Percentiles rank a stretch among this genome's conserved stretches.
Conservation (phyloP, 2,329 filamentous ascomycete species). For the Talaromyces piceae region DNA sequence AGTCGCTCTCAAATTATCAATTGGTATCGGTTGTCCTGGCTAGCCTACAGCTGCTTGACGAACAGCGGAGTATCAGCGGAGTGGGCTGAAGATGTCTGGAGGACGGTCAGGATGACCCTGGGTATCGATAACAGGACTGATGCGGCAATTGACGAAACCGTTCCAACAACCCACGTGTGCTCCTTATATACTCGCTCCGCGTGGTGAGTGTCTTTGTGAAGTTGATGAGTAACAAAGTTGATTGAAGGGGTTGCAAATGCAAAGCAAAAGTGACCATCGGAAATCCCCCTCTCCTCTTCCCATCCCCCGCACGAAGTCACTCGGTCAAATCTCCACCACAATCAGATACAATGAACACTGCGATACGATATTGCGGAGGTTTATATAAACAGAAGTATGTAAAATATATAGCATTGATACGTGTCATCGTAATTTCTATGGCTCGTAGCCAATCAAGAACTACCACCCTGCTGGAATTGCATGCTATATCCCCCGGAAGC, state of each 20-base stretch:
- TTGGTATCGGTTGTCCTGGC: too few species aligned
- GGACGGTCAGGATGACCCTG: too few species aligned
- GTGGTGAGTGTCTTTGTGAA: too few species aligned
- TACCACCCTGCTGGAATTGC: conserved; percentile 55
- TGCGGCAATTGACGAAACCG: too few species aligned
- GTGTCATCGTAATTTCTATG: neutral
- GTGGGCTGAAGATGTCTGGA: too few species aligned
- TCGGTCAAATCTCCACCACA: neutral
- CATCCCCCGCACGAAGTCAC: neutral
- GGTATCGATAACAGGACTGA: too few species aligned
- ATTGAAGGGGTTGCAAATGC: neutral
- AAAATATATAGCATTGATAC: neutral
- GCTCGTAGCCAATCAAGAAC: neutral
- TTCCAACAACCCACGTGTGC: too few species aligned
- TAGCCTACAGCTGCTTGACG: too few species aligned
- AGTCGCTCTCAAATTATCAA: too few species aligned
- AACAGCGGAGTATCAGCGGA: too few species aligned
- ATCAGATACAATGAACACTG: too few species aligned
- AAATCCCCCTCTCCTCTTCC: neutral
- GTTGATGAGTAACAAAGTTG: neutral
- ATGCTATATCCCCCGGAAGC: conserved; percentile 88
- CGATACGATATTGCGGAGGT: neutral
- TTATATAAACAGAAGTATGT: neutral
- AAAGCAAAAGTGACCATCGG: neutral
- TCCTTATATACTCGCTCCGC: too few species aligned